phyloP scores from a whole-genome alignment of 441 rosid species.

The Mallotus japonicus region DNA sequence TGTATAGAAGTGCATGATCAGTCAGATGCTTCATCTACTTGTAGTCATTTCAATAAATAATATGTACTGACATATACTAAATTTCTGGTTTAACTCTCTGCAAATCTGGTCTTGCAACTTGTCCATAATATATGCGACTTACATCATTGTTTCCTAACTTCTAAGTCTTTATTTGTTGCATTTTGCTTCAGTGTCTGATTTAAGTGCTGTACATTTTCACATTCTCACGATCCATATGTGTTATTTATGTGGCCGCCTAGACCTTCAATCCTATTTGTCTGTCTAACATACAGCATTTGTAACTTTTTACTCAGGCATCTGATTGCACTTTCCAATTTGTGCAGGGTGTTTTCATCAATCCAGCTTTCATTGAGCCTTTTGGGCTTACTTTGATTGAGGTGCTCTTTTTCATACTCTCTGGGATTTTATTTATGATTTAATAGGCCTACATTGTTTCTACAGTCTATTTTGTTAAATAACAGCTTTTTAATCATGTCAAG shows the following conservation, averaged over 20 bases:
- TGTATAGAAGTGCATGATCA: no score
- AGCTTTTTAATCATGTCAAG: not conserved
- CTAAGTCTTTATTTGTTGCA: not conserved
- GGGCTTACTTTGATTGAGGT: constrained; percentile 63
- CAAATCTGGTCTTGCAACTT: not conserved
- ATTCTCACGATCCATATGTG: not conserved
- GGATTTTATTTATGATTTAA: not conserved
- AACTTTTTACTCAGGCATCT: not conserved
- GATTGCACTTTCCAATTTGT: constrained; percentile 10
- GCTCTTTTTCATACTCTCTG: not conserved
- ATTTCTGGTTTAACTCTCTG: not conserved
- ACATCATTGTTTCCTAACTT: not conserved
- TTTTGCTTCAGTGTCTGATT: constrained; percentile 3
- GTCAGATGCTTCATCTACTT: no score
- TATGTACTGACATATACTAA: not conserved
- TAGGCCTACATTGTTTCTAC: constrained; percentile 1
- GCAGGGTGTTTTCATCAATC: constrained; percentile 93
- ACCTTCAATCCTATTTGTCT: not conserved
- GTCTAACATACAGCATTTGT: not conserved
- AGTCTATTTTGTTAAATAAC: not conserved
- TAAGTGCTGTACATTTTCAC: not conserved
- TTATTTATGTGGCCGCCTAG: not conserved
- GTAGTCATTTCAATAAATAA: not conserved
- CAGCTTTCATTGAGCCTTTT: constrained; percentile 93
- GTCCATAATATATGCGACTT: not conserved